Evolutionary conservation across 2,329 filamentous ascomycete genomes (phyloP), one percentile per base, ranked within the genome.

Genomic region (Macrophomina phaseolina): DNA sequence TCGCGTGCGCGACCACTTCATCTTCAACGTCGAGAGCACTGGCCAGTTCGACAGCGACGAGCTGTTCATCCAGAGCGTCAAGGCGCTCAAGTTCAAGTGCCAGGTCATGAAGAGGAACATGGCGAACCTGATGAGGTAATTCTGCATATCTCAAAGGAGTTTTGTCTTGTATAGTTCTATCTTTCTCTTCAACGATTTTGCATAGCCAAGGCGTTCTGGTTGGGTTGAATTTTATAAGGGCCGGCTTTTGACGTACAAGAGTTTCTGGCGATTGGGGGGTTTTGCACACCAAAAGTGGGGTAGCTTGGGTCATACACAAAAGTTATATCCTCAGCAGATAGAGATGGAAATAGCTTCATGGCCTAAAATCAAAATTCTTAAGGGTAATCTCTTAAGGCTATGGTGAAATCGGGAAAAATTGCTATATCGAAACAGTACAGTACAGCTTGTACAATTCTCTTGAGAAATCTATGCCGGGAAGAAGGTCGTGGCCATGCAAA

Each of bases 21-120:
- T 99, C 80, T 99, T 95, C 84, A 91, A 89, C 65, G 86, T 99
- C 42, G 95, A 99, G 84, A 97, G 94, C 83, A 90, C 93, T 0
- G 96, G 95, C 5, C 95, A 99, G 81, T 97, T 93, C 84, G 90
- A 95, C 67, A 97, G 93, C 76, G 94, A 98, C 74, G 90, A 93
- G 80, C 84, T 99, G 70, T 98, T 99, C 83, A 80, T 99, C 66
- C 93, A 98, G 81, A 89, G 92, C 34, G 86, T 99, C 61, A 91
- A 90, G 81, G 84, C 93, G 72, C 81, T 99, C 69, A 97, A 94
- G 83, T 84, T 87, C 73, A 98, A 98, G 84, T 95, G 92, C 71
- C 82, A 88, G 76, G 85, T 86, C 73, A 84, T 94, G 70, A 89
- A 91, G 83, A 84, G 88, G 75, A 90, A 91, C 75, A 83, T 94